Percentiles rank a stretch among this genome's conserved stretches.
Evolutionary conservation across 108 stramenopile species (phyloP).

Genomic region (Nitzschia sp.): DNA sequence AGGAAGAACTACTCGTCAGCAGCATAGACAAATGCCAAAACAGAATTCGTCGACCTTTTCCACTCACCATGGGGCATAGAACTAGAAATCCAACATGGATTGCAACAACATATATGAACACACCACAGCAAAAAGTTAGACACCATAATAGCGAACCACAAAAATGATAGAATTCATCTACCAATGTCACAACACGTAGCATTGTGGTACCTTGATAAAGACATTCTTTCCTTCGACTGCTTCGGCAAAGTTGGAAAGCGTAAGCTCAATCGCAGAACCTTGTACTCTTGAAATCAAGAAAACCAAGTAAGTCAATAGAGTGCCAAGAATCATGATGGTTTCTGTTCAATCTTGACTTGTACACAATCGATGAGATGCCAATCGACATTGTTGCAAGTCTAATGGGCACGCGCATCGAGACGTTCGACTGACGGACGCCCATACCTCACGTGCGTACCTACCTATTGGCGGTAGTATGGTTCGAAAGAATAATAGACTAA

Average conservation of each 20-base stretch:
- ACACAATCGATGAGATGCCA: too few species aligned
- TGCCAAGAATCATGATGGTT: too few species aligned
- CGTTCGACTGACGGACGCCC: too few species aligned
- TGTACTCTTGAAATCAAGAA: neutral
- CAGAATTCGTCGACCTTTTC: neutral
- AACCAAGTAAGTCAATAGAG: too few species aligned
- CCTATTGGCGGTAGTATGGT: too few species aligned
- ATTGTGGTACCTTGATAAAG: constrained; percentile 55
- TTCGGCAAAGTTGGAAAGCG: constrained; percentile 61
- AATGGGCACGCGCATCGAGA: too few species aligned
- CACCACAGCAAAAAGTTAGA: neutral
- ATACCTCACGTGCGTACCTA: too few species aligned
- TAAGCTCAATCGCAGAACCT: constrained; percentile 4
- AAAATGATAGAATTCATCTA: neutral
- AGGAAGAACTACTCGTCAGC: too few species aligned
- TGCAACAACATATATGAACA: neutral
- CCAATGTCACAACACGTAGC: neutral
- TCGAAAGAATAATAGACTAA: too few species aligned
- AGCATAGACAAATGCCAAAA: neutral
- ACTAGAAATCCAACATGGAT: neutral
- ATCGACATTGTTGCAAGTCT: too few species aligned
- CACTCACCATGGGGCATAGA: constrained; percentile 11
- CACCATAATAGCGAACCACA: neutral
- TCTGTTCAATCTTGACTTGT: too few species aligned
- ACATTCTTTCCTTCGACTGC: constrained; percentile 69